phyloP scores from a whole-genome alignment of 306 rosid species.

The Vachellia collinsii region DNA sequence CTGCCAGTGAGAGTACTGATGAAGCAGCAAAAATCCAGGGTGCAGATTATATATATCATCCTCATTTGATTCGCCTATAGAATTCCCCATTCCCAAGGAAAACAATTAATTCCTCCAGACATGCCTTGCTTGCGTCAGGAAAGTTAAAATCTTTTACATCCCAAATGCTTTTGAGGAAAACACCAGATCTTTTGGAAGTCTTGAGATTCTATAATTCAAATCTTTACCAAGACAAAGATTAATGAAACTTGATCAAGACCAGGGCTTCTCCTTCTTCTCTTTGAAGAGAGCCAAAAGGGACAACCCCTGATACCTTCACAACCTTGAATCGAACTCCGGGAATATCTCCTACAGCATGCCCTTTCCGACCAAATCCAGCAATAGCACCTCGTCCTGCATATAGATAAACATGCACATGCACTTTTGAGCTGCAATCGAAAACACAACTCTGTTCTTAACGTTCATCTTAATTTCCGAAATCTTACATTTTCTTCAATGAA shows the following conservation, averaged over 20 bases:
- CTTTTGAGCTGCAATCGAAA: not conserved
- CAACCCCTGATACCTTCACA: conserved; percentile 70
- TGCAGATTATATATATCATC: not conserved
- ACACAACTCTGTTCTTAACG: not conserved
- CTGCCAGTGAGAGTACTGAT: not conserved
- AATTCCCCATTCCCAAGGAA: not conserved
- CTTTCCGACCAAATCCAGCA: conserved; percentile 70
- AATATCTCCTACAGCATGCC: conserved; percentile 72
- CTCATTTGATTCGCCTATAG: not conserved
- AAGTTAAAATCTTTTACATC: not conserved
- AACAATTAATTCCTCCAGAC: not conserved
- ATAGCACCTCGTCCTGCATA: conserved; percentile 71
- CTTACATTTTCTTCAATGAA: conserved; percentile 68
- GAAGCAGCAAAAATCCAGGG: not conserved
- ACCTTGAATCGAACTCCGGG: conserved; percentile 74
- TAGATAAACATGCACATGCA: not conserved
- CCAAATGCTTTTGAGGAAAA: not conserved
- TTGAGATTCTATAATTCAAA: conserved; percentile 14
- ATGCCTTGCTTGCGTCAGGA: not conserved
- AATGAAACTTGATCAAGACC: conserved; percentile 45
- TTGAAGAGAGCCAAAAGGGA: conserved; percentile 69
- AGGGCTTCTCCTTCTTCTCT: conserved; percentile 74
- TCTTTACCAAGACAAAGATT: conserved; percentile 2
- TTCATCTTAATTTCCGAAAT: conserved; percentile 15
- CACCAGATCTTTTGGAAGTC: not conserved